Conservation (phyloP, 1,139 yeast species). For the Hyphopichia burtonii region DNA sequence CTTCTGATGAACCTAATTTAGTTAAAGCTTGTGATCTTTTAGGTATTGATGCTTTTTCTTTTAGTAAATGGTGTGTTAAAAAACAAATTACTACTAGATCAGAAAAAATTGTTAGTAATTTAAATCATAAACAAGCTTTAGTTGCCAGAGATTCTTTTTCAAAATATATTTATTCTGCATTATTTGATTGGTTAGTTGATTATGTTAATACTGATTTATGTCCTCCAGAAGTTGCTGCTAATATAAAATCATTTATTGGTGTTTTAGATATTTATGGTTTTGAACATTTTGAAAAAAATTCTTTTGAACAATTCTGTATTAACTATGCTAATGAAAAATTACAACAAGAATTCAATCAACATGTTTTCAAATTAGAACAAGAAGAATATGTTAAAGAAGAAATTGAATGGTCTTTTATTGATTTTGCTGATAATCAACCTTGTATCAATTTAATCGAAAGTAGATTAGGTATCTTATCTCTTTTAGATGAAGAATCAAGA, state of each 20-base stretch:
- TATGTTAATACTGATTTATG: conserved; percentile 81
- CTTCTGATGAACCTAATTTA: conserved; percentile 84
- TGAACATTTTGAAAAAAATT: conserved; percentile 91
- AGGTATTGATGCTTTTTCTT: conserved; percentile 70
- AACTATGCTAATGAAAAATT: conserved; percentile 96
- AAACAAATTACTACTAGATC: conserved; percentile 92
- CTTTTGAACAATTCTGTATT: conserved; percentile 96
- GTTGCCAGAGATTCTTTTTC: conserved; percentile 97
- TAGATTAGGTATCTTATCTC: conserved; percentile 80
- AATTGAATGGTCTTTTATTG: conserved; percentile 96
- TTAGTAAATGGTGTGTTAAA: conserved; percentile 92
- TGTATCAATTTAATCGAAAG: conserved; percentile 92
- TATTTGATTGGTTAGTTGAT: conserved; percentile 93
- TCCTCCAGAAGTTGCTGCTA: conserved; percentile 61
- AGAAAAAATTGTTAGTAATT: conserved; percentile 84
- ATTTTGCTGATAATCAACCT: conserved; percentile 95
- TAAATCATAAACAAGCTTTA: conserved; percentile 79
- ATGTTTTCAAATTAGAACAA: conserved; percentile 94
- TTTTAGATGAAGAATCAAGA: conserved; percentile 93
- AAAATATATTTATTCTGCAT: conserved; percentile 85
- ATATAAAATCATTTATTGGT: conserved; percentile 80
- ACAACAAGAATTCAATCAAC: conserved; percentile 97
- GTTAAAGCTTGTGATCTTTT: conserved; percentile 81
- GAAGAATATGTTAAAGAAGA: conserved; percentile 91
- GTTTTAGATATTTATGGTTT: conserved; percentile 97